These are phyloP conservation scores for Sphaerulina vaccinii DNA, from an alignment of 2,329 filamentous ascomycete genomes.

Conservation along the genomic window DNA sequence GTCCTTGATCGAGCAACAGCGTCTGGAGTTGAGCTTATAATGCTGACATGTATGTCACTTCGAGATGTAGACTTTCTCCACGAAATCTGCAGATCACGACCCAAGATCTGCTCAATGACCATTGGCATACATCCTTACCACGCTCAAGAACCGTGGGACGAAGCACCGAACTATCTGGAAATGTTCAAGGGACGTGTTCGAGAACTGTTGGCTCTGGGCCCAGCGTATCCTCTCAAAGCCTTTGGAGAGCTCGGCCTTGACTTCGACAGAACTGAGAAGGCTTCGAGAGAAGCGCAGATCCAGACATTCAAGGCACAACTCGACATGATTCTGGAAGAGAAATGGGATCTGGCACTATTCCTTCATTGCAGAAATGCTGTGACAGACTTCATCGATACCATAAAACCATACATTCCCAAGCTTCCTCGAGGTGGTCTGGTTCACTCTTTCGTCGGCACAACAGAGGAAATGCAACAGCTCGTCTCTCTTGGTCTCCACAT, in stretches of 20 bases:
- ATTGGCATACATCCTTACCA: constrained; percentile 55
- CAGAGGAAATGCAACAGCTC: constrained; percentile 42
- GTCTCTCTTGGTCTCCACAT: constrained; percentile 44
- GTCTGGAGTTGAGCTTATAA: constrained; percentile 45
- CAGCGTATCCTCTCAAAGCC: constrained; percentile 40
- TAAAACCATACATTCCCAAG: constrained; percentile 41
- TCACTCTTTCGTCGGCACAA: constrained; percentile 44
- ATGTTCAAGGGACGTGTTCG: constrained; percentile 31
- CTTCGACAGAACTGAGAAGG: constrained; percentile 48
- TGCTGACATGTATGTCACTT: constrained; percentile 41
- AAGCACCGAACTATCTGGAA: constrained; percentile 25
- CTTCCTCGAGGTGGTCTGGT: constrained; percentile 43
- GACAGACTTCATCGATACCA: constrained; percentile 45
- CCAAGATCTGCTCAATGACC: constrained; percentile 44
- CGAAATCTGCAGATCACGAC: constrained; percentile 27
- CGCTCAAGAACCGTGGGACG: constrained; percentile 44
- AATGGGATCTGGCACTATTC: constrained; percentile 42
- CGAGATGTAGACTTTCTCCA: constrained; percentile 41
- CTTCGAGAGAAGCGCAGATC: constrained; percentile 44
- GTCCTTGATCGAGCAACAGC: constrained; percentile 45
- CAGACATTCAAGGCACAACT: constrained; percentile 45
- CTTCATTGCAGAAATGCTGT: constrained; percentile 46
- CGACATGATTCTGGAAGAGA: constrained; percentile 39
- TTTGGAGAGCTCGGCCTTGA: constrained; percentile 54
- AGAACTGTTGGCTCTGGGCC: constrained; percentile 18